Evolutionary conservation across 257 asterid genomes (phyloP).

Genomic region (Solanum pennellii): DNA sequence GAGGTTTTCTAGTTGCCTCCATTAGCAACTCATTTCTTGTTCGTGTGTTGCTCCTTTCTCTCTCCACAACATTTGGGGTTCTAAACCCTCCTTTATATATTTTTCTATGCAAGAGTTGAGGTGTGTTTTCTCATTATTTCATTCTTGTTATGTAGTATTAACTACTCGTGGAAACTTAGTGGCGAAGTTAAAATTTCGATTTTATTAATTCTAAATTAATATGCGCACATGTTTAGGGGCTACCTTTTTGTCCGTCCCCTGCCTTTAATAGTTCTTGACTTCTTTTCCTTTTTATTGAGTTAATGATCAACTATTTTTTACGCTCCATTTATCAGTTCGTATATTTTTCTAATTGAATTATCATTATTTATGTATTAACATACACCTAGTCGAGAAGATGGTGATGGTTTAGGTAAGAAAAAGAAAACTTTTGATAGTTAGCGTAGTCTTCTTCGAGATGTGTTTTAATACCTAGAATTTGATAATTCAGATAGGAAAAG

Average conservation of each 20-base stretch:
- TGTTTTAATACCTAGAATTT: background rate
- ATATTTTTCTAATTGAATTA: background rate
- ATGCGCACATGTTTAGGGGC: background rate
- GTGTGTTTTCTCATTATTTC: background rate
- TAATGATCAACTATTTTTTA: background rate
- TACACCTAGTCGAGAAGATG: background rate
- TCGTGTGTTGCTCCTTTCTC: background rate
- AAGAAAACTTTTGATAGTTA: background rate
- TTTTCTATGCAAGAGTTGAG: background rate
- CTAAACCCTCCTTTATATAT: background rate
- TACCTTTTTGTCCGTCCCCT: background rate
- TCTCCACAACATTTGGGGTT: background rate
- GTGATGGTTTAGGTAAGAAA: background rate
- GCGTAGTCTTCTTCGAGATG: background rate
- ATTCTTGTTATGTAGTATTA: background rate
- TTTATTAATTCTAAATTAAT: background rate
- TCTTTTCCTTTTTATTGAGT: background rate
- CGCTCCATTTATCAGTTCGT: background rate
- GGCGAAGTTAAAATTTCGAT: background rate
- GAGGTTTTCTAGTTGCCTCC: background rate
- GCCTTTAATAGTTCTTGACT: background rate
- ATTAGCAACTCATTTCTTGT: constrained; percentile 4
- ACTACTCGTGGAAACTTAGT: background rate
- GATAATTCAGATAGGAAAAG: background rate
- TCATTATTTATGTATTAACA: background rate